These are phyloP conservation scores for Chalciporus sp. DNA, from an alignment of 1,284 basidiomycete genomes.

Conservation along the genomic window DNA sequence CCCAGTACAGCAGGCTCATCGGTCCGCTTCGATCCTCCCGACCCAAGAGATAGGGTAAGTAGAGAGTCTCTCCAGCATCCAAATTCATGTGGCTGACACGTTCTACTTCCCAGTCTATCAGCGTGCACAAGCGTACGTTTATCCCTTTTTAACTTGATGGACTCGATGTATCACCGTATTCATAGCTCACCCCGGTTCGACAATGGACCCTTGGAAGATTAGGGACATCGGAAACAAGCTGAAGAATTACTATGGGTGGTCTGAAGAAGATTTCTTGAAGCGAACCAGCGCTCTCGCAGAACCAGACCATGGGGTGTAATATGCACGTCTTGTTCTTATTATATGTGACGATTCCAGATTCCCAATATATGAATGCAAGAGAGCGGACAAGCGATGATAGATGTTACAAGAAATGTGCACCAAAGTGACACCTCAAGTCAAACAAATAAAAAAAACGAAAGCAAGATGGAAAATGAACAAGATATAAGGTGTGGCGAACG, in stretches of 20 bases:
- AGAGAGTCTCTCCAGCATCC: conserved; percentile 3
- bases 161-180: conserved; percentile 4
- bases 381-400: background rate
- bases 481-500: too few species aligned
- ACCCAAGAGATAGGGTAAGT: conserved; percentile 55
- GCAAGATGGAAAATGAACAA: too few species aligned
- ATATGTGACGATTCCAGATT: background rate
- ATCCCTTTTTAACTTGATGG: background rate
- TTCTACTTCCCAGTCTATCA: conserved; percentile 54
- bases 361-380: background rate
- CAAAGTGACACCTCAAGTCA: background rate
- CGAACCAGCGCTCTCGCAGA: conserved; percentile 10
- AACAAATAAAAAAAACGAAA: too few species aligned
- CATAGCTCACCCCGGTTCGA: conserved; percentile 72
- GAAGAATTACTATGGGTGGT: conserved; percentile 70
- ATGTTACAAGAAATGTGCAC: background rate
- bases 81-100: conserved; percentile 4
- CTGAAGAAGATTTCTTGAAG: conserved; percentile 55
- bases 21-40: conserved; percentile 77
- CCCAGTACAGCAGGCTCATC: conserved; percentile 79
- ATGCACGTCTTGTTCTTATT: background rate
- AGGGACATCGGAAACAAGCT: conserved; percentile 60
- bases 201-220: conserved; percentile 53
- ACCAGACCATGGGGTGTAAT: background rate
- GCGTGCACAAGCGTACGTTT: conserved; percentile 72